A percentile compares a stretch with the other conserved stretches of the same genome.
These are phyloP conservation scores for Trichoderma parareesei DNA, from an alignment of 495 filamentous ascomycete species.

Conservation along the genomic window DNA sequence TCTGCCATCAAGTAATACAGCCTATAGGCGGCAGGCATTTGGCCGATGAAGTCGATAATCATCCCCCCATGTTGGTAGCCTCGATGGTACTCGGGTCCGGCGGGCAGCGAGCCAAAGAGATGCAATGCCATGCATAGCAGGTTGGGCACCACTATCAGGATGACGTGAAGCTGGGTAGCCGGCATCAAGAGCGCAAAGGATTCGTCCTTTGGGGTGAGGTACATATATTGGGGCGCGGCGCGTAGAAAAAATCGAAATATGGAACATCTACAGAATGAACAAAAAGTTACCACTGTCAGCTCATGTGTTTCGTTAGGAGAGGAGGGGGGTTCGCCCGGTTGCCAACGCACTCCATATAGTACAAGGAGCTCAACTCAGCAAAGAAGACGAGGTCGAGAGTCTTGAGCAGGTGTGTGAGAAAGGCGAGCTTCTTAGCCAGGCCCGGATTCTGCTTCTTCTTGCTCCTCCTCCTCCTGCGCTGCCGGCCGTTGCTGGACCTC, in stretches of 20 bases:
- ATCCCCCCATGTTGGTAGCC: slow-evolving; percentile 81
- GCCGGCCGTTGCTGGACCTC: slow-evolving; percentile 16
- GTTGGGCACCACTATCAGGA: slow-evolving; percentile 62
- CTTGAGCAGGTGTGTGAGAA: slow-evolving; percentile 61
- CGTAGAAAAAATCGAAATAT: slow-evolving; percentile 64
- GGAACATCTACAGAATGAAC: slow-evolving; percentile 53
- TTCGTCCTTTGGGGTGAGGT: slow-evolving; percentile 69
- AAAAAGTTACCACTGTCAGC: background rate
- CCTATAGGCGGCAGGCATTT: slow-evolving; percentile 63
- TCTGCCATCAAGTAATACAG: slow-evolving; percentile 58
- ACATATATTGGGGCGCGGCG: slow-evolving; percentile 60
- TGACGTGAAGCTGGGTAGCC: slow-evolving; percentile 59
- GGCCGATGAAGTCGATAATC: slow-evolving; percentile 78
- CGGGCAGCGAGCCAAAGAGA: slow-evolving; percentile 49
- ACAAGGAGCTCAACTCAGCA: slow-evolving; percentile 69
- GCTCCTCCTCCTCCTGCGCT: slow-evolving; percentile 23
- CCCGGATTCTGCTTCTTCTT: slow-evolving; percentile 19
- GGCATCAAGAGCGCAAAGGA: slow-evolving; percentile 49
- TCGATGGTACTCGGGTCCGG: slow-evolving; percentile 65
- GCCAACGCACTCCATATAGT: slow-evolving; percentile 77
- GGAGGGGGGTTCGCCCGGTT: background rate
- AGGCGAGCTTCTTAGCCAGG: slow-evolving; percentile 49
- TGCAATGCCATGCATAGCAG: slow-evolving; percentile 67
- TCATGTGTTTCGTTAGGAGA: background rate
- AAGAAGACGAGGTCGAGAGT: slow-evolving; percentile 76